phyloP scores from a whole-genome alignment of 2,329 filamentous ascomycete genomes.

The Fusarium veterinarium region DNA sequence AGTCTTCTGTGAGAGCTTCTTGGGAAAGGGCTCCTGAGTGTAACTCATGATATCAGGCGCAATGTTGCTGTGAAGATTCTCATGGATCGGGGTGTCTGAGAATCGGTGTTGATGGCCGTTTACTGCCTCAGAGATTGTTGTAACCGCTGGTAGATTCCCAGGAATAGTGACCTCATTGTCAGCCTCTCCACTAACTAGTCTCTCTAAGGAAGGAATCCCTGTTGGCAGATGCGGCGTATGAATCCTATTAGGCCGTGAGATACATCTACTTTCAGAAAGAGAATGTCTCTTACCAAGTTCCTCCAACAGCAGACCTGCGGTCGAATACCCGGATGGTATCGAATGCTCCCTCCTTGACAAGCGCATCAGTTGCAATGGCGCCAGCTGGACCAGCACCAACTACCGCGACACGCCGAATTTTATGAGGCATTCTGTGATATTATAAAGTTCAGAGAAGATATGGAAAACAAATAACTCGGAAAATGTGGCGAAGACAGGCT shows the following conservation, averaged over 20 bases:
- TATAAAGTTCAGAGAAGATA: rapidly evolving
- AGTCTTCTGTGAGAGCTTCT: conserved; percentile 3
- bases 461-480: neutral
- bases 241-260: conserved; percentile 1
- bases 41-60: conserved; percentile 24
- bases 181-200: conserved; percentile 16
- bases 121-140: conserved; percentile 24
- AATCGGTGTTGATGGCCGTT: conserved; percentile 37
- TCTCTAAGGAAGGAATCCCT: conserved; percentile 6
- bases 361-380: conserved; percentile 31
- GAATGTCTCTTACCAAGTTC: conserved; percentile 13
- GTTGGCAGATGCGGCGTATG: conserved; percentile 16
- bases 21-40: conserved; percentile 19
- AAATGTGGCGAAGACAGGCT: neutral
- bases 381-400: conserved; percentile 31
- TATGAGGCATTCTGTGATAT: neutral
- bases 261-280: neutral
- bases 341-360: conserved; percentile 25
- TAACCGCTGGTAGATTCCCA: conserved; percentile 25
- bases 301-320: conserved; percentile 13
- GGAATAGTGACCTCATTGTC: conserved; percentile 27
- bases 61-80: conserved; percentile 29
- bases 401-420: conserved; percentile 13
- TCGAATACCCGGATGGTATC: conserved; percentile 31
- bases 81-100: conserved; percentile 17